Base-by-base conservation (phyloP, 257 asterid species). In the Solanum virginianum region DNA sequence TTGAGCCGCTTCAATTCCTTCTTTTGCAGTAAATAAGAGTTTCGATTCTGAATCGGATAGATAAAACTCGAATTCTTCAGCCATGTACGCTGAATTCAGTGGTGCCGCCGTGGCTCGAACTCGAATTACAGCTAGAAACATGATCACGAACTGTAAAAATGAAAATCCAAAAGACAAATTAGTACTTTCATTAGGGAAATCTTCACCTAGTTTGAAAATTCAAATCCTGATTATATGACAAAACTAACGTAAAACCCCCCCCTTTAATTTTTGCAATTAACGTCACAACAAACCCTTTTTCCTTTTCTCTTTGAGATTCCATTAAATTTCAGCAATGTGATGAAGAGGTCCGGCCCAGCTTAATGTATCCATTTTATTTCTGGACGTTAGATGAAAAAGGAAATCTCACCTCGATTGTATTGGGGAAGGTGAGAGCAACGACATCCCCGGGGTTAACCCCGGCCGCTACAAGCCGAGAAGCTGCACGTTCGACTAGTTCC, bases 31-130 rank as follows among this genome's bases (percentile, higher is more conserved):
- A 80, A 97, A 69, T 10, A 97, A 77, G 39, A 97, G 85, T 86
- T 92, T 95, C 3, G 99, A 95, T 85, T 92, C 98, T 0, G 99
- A 94, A 85, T 97, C 99, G 0, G 98, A 94, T 55, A 97, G 66
- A 87, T 97, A 97, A 86, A 95, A 97, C 82, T 93, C 98, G 88
- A 97, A 95, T 84, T 97, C 99, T 41, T 97, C 99, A 8, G 87
- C 90, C n/a, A 98, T 95, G 93, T 97, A 97, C n/a, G 98, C 98
- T n/a, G 97, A 84, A 85, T 97, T 97, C 70, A 97, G 90, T 57
- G 99, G 99, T 72, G 98, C 99, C 55, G 97, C 99, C 82, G 97
- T 95, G 1, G 98, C 99, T 71, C 97, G 87, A 79, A 87, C 96
- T 17, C 99, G 97, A 80, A 92, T 88, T 84, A 94, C 98, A 7